These are phyloP conservation scores for Phytophthora colocasiae DNA, from an alignment of 352 stramenopile species.

Conservation along the genomic window DNA sequence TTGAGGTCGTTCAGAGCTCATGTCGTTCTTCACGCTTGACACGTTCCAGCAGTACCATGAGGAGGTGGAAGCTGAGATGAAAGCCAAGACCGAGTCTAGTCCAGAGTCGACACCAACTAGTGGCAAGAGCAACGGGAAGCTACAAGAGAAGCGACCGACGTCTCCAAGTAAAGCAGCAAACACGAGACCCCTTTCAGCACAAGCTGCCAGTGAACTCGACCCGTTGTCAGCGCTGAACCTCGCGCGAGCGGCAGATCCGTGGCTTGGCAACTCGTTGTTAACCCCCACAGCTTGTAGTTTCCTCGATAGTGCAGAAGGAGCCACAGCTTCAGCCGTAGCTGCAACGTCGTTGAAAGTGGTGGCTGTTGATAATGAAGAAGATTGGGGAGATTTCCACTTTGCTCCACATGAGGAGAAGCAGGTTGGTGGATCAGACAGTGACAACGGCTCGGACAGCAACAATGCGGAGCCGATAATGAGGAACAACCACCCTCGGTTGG, in stretches of 20 bases:
- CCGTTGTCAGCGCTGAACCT: conserved; percentile 59
- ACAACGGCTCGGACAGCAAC: conserved; percentile 17
- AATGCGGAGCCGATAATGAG: conserved; percentile 20
- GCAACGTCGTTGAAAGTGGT: conserved; percentile 52
- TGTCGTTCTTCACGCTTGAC: conserved; percentile 43
- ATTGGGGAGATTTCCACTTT: conserved; percentile 73
- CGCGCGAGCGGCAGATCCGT: conserved; percentile 54
- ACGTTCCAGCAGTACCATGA: conserved; percentile 40
- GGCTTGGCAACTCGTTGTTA: conserved; percentile 53
- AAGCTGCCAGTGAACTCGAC: conserved; percentile 53
- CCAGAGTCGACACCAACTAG: conserved; percentile 14
- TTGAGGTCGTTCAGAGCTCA: neutral
- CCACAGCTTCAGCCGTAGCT: conserved; percentile 27
- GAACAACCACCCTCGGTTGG: conserved; percentile 10
- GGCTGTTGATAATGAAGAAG: conserved; percentile 44
- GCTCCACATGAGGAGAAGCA: conserved; percentile 15
- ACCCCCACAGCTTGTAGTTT: conserved; percentile 26
- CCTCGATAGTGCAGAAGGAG: conserved; percentile 20
- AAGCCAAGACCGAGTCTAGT: conserved; percentile 24
- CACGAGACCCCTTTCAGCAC: conserved; percentile 14
- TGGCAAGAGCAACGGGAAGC: conserved; percentile 9
- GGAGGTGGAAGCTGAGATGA: conserved; percentile 16
- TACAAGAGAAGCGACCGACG: conserved; percentile 19
- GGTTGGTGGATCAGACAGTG: conserved; percentile 4
- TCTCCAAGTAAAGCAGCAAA: conserved; percentile 19